Percentiles rank a stretch among this genome's conserved stretches.
Conservation (phyloP, 345 rosid species). For the Eucalyptus decipiens region DNA sequence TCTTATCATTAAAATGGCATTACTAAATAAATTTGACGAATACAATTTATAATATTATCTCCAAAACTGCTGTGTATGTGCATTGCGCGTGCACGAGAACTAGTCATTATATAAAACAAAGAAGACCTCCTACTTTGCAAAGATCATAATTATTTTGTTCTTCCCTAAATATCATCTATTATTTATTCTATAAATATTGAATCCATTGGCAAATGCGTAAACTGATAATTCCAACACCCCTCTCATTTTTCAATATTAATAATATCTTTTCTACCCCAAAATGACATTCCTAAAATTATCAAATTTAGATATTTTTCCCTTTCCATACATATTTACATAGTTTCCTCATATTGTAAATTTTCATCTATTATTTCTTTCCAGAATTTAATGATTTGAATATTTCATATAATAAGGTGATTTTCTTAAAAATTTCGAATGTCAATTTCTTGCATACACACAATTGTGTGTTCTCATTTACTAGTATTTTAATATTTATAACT, state of each 20-base stretch:
- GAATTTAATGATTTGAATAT: not conserved
- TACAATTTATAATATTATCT: too few species aligned
- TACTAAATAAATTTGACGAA: too few species aligned
- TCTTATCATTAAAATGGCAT: too few species aligned
- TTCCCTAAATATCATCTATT: not conserved
- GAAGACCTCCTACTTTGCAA: not conserved
- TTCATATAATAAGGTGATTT: not conserved
- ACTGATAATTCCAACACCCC: not conserved
- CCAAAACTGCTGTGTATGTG: too few species aligned
- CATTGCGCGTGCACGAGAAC: not conserved
- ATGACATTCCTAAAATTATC: not conserved
- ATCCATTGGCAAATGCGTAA: not conserved
- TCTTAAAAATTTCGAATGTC: not conserved
- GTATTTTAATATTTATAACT: not conserved
- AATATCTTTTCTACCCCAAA: not conserved
- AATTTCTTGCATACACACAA: not conserved
- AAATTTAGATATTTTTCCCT: not conserved
- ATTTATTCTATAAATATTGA: not conserved
- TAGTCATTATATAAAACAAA: not conserved
- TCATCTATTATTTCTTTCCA: not conserved
- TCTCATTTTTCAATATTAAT: not conserved
- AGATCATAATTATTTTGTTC: not conserved
- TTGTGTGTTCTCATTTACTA: not conserved
- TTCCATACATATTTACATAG: not conserved
- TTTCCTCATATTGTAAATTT: not conserved